phyloP scores from a whole-genome alignment of 352 stramenopile species.

The Phytophthora pseudosyringae region DNA sequence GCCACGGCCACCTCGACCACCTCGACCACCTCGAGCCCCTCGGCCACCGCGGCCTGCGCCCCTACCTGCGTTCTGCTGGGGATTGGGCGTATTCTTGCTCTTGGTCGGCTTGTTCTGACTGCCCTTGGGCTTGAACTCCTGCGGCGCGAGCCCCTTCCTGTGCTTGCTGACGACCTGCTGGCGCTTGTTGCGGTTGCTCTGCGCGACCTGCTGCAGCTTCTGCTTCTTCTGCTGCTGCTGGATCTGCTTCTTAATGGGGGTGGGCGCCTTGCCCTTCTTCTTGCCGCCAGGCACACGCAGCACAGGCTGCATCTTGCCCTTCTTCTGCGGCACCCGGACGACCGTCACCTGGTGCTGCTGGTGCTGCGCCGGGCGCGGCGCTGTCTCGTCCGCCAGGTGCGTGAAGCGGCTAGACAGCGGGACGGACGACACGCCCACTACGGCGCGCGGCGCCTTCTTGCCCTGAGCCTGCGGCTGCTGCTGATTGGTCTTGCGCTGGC shows the following conservation, averaged over 20 bases:
- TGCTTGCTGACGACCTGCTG: conserved; percentile 78
- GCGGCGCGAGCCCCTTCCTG: conserved; percentile 62
- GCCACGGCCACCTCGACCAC: conserved; percentile 37
- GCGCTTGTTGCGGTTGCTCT: conserved; percentile 76
- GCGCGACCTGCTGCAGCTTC: conserved; percentile 65
- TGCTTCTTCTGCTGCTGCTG: conserved; percentile 64
- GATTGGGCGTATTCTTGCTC: conserved; percentile 32
- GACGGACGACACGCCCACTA: conserved; percentile 74
- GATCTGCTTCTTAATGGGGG: conserved; percentile 32
- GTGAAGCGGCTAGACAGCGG: conserved; percentile 83
- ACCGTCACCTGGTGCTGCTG: conserved; percentile 49
- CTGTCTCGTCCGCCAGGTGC: conserved; percentile 57
- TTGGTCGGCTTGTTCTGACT: conserved; percentile 27
- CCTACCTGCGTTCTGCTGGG: conserved; percentile 40
- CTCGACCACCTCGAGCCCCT: conserved; percentile 34
- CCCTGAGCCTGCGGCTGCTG: conserved; percentile 42
- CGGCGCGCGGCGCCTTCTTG: conserved; percentile 43
- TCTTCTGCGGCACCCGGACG: conserved; percentile 40
- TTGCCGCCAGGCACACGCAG: conserved; percentile 28
- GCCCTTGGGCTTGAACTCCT: conserved; percentile 47
- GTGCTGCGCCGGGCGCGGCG: conserved; percentile 26
- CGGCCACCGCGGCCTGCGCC: conserved; percentile 32
- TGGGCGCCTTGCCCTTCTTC: conserved; percentile 26
- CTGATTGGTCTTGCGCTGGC: conserved; percentile 65
- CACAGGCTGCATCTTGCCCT: conserved; percentile 33